Evolutionary conservation across 2,329 filamentous ascomycete species (phyloP).

Genomic region (Alternaria consortialis): DNA sequence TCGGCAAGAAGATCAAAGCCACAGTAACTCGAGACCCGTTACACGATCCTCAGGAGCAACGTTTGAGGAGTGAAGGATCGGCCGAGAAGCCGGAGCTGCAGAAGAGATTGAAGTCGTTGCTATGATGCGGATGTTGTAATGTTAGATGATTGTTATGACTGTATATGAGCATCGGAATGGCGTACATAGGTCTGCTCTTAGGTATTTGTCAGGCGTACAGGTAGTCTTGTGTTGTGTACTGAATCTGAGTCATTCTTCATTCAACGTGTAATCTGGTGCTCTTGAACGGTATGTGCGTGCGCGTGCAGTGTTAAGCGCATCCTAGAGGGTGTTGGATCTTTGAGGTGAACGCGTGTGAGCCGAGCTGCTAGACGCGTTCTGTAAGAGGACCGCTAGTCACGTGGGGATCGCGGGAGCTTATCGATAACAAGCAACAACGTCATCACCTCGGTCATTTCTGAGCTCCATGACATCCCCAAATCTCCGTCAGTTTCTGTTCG

Average conservation of each 20-base stretch:
- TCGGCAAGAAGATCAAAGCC: slow-evolving; percentile 63
- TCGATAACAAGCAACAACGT: slow-evolving; percentile 28
- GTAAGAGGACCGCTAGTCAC: neutral
- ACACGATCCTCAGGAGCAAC: slow-evolving; percentile 55
- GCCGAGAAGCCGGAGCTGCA: slow-evolving; percentile 29
- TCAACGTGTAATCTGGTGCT: neutral
- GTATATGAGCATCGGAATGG: slow-evolving; percentile 15
- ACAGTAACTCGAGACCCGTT: slow-evolving; percentile 63
- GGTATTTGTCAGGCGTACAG: neutral
- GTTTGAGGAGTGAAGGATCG: slow-evolving; percentile 41
- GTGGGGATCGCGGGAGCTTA: neutral
- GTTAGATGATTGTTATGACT: slow-evolving; percentile 24
- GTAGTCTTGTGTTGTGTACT: neutral
- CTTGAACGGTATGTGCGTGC: neutral
- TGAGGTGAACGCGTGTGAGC: neutral
- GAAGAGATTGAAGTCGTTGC: slow-evolving; percentile 32
- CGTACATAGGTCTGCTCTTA: neutral
- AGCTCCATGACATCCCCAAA: slow-evolving; percentile 61
- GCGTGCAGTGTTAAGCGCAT: neutral
- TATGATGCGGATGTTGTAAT: slow-evolving; percentile 24
- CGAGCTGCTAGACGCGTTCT: neutral
- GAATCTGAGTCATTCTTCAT: neutral
- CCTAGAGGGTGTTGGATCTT: neutral
- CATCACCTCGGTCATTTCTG: slow-evolving; percentile 31
- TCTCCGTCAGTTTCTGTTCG: slow-evolving; percentile 53